Base-by-base conservation (phyloP, 176 grass and related monocot species). In the Oryza meyeriana region DNA sequence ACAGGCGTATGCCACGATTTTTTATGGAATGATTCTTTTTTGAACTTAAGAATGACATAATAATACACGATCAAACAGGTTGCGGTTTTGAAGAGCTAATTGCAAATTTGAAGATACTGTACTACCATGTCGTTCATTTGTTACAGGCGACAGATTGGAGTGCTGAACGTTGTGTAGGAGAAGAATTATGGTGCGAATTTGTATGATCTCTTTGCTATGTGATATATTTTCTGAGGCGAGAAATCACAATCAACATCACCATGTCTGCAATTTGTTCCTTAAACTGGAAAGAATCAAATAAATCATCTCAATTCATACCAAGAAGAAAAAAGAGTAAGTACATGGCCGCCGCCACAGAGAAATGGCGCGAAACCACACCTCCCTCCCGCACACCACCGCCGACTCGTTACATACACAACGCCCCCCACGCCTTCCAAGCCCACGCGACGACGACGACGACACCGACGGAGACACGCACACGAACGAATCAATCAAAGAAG, bases 241-340 rank as follows among this genome's bases (percentile, higher is more conserved):
- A 55, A 3, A 52, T 55, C 1, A 22, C 16, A 55, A 22, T 55
- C 48, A 8, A 22, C 48, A 55, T 22, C 48, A 38, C 0, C 24
- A 12, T 5, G 11, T 2, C 5, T 1, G 69, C 45, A 34, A 0
- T 18, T 67, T 67, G 50, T 1, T 17, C 8, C 17, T 11, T 12
- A 69, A 32, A 47, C 24, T 78, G 35, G 16, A 63, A 90, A 86
- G 84, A 90, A 90, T 90, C 84, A 79, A 90, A 86, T 83, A 90
- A 90, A 90, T 90, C 61, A 72, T 86, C 88, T 83, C 79, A 83
- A 79, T 83, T 75, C 17, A 81, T 77, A 74, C 57, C 4, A 65
- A 79, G 44, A 68, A 77, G 50, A 17, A 38, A 77, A 50, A 25
- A 47, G 16, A 61, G 58, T 20, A 44, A 71, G 59, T 79, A 90